Evolutionary conservation across 2,329 filamentous ascomycete genomes (phyloP).

Genomic region (Hypoxylon sp.): DNA sequence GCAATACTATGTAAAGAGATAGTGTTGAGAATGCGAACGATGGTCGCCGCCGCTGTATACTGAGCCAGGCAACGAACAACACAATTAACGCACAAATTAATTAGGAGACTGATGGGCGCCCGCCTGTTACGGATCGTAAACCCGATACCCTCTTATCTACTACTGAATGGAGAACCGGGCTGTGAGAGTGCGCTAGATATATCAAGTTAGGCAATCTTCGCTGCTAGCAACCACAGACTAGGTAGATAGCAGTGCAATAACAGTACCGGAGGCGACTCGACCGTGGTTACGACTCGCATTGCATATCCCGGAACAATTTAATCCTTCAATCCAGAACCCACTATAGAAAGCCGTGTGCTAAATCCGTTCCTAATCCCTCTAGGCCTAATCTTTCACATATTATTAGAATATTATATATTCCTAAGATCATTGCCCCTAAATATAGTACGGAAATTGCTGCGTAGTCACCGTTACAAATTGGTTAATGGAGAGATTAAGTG

Average conservation of each 20-base stretch:
- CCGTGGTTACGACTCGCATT: slow-evolving; percentile 25
- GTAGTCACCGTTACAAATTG: not conserved
- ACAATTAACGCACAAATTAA: slow-evolving; percentile 13
- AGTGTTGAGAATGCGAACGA: slow-evolving; percentile 4
- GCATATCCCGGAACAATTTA: slow-evolving; percentile 31
- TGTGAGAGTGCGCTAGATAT: slow-evolving; percentile 10
- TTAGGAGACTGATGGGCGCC: slow-evolving; percentile 18
- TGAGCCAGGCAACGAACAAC: slow-evolving; percentile 13
- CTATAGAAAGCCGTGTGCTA: slow-evolving; percentile 26
- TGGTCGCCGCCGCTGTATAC: slow-evolving; percentile 2
- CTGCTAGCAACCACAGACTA: slow-evolving; percentile 31
- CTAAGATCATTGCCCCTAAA: slow-evolving; percentile 26
- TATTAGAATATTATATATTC: slow-evolving; percentile 33
- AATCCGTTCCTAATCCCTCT: slow-evolving; percentile 32
- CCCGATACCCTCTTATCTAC: slow-evolving; percentile 22
- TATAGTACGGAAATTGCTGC: slow-evolving; percentile 19
- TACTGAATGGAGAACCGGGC: slow-evolving; percentile 14
- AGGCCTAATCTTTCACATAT: slow-evolving; percentile 15
- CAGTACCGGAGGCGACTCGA: slow-evolving; percentile 26
- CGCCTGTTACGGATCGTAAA: slow-evolving; percentile 27
- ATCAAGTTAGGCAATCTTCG: slow-evolving; percentile 28
- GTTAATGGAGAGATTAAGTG: not conserved
- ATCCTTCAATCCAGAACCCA: slow-evolving; percentile 38
- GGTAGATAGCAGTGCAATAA: slow-evolving; percentile 23
- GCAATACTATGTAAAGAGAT: not conserved